phyloP scores from a whole-genome alignment of 2,329 filamentous ascomycete genomes.

The Bertia moriformis region DNA sequence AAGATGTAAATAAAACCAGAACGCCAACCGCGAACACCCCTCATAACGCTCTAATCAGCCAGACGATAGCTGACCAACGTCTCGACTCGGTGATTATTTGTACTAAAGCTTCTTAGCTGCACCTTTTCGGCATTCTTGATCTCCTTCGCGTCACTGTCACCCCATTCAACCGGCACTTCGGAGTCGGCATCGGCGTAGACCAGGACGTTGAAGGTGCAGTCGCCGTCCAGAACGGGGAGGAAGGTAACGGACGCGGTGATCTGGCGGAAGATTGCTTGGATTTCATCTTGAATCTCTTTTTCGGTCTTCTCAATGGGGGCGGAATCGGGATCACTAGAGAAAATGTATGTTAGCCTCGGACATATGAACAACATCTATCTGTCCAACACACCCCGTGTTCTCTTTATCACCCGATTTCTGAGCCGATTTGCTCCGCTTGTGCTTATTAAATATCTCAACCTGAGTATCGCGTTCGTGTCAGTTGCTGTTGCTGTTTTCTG shows the following conservation, averaged over 20 bases:
- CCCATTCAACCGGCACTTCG: conserved; percentile 95
- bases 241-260: conserved; percentile 97
- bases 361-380: not conserved
- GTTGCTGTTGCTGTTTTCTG: conserved; percentile 4
- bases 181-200: conserved; percentile 95
- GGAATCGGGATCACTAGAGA: not conserved
- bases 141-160: conserved; percentile 94
- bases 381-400: conserved; percentile 46
- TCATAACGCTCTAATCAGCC: conserved; percentile 19
- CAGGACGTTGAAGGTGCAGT: conserved; percentile 96
- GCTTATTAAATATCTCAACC: conserved; percentile 29
- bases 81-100: conserved; percentile 82
- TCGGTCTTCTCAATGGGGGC: conserved; percentile 64
- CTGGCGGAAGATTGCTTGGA: conserved; percentile 91
- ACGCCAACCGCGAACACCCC: not conserved
- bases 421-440: conserved; percentile 29
- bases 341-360: not conserved
- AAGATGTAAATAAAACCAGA: too few species aligned
- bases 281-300: conserved; percentile 84
- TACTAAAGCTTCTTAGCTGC: conserved; percentile 89
- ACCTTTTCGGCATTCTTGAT: conserved; percentile 90
- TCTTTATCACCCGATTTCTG: conserved; percentile 49
- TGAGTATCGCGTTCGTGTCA: conserved; percentile 10
- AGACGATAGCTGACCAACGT: conserved; percentile 86
- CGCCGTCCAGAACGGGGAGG: conserved; percentile 77